These are phyloP conservation scores for Triticum urartu DNA, from an alignment of 176 grass and related monocot genomes.

Conservation along the genomic window DNA sequence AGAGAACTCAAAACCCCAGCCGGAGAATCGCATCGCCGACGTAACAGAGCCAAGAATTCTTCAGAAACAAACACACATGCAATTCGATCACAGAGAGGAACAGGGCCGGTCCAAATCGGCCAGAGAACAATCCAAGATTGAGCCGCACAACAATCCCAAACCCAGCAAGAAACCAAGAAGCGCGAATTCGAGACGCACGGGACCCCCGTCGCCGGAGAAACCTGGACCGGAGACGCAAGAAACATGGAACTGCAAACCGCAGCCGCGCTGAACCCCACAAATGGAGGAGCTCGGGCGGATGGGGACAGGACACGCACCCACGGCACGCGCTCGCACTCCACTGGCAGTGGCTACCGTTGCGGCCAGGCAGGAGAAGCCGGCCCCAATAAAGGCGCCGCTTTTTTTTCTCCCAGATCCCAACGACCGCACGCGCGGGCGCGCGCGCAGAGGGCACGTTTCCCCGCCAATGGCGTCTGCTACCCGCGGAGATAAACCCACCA, in stretches of 20 bases:
- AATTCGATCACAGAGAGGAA: background rate
- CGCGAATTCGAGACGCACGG: background rate
- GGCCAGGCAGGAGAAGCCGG: constrained; percentile 23
- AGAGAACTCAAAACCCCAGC: background rate
- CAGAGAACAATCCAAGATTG: no score
- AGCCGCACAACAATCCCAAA: background rate
- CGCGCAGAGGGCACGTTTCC: constrained; percentile 6
- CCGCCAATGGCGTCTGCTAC: constrained; percentile 35
- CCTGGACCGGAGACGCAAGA: background rate
- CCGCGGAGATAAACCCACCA: background rate
- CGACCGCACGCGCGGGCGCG: constrained; percentile 20
- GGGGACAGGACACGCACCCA: constrained; percentile 17
- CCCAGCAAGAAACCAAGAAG: background rate
- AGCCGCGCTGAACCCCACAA: constrained; percentile 1
- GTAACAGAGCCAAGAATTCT: background rate
- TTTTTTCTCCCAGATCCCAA: constrained; percentile 46
- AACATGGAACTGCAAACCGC: background rate
- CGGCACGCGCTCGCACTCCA: constrained; percentile 11
- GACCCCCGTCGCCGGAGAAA: background rate
- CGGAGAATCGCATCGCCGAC: background rate
- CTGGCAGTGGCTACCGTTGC: constrained; percentile 16
- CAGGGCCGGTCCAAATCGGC: background rate
- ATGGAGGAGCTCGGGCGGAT: background rate
- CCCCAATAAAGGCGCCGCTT: constrained; percentile 34
- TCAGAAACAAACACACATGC: background rate